phyloP scores from a whole-genome alignment of 495 filamentous ascomycete species.

The Diplogelasinospora grovesii region DNA sequence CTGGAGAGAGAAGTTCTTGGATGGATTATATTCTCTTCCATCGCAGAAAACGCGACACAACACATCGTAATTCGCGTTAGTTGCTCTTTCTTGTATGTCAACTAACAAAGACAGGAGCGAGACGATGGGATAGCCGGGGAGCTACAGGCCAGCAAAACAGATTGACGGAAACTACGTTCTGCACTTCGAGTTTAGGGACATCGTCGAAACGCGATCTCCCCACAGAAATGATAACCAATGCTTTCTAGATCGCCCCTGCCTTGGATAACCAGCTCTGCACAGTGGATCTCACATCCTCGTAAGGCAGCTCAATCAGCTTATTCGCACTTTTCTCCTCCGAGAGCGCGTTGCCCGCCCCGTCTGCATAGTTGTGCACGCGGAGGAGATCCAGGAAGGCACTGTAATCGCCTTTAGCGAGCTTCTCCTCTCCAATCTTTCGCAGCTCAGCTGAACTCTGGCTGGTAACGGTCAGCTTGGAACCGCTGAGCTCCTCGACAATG shows the following conservation, averaged over 20 bases:
- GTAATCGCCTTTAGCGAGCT: conserved; percentile 36
- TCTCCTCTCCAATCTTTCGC: conserved; percentile 36
- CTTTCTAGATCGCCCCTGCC: conserved; percentile 1
- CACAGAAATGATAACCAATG: not conserved
- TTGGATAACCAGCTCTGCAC: conserved; percentile 14
- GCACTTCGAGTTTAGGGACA: not conserved
- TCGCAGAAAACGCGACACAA: too few species aligned
- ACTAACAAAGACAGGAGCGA: too few species aligned
- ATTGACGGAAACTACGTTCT: not conserved
- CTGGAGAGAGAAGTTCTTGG: too few species aligned
- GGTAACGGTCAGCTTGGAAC: conserved; percentile 33
- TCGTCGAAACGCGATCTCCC: not conserved
- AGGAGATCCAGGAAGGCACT: conserved; percentile 38
- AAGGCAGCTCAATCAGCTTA: conserved; percentile 13
- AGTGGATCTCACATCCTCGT: conserved; percentile 17
- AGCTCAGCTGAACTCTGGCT: conserved; percentile 35
- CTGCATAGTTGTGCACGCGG: conserved; percentile 26
- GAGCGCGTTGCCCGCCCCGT: conserved; percentile 41
- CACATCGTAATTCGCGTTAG: too few species aligned
- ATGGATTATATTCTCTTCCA: too few species aligned
- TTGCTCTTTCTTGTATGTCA: too few species aligned
- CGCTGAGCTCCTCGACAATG: conserved; percentile 43
- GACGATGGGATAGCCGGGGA: too few species aligned
- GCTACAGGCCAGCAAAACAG: too few species aligned
- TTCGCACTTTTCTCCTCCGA: conserved; percentile 23